Evolutionary conservation across 2,329 filamentous ascomycete species (phyloP).

Genomic region (Chalara sp.): DNA sequence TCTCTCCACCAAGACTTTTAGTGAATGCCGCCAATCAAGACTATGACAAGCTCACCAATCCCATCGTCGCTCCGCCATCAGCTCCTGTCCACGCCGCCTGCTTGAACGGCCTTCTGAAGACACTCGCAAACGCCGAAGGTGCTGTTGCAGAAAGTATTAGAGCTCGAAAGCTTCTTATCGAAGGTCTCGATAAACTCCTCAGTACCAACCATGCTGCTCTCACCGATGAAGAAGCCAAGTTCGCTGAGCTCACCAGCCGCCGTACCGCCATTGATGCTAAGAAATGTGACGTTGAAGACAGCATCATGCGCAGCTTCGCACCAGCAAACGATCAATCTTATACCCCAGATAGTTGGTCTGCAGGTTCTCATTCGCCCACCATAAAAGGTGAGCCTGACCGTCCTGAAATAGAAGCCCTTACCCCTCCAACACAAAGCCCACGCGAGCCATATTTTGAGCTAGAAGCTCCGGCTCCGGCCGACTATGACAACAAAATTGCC

Average conservation of each 20-base stretch:
- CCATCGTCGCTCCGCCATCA: slow-evolving; percentile 61
- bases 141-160: slow-evolving; percentile 88
- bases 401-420: slow-evolving; percentile 80
- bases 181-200: slow-evolving; percentile 75
- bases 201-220: slow-evolving; percentile 65
- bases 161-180: slow-evolving; percentile 70
- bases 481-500: slow-evolving; percentile 30
- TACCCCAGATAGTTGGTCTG: slow-evolving; percentile 40
- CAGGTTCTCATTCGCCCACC: too few species aligned
- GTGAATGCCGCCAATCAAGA: slow-evolving; percentile 70
- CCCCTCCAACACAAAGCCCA: too few species aligned
- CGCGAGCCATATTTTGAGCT: too few species aligned
- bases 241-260: slow-evolving; percentile 57
- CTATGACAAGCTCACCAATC: slow-evolving; percentile 76
- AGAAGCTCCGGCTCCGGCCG: slow-evolving; percentile 41
- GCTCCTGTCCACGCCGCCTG: slow-evolving; percentile 88
- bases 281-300: slow-evolving; percentile 83
- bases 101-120: slow-evolving; percentile 83
- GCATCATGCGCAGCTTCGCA: slow-evolving; percentile 78
- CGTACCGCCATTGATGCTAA: slow-evolving; percentile 70
- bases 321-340: slow-evolving; percentile 46
- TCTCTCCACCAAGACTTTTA: slow-evolving; percentile 57
- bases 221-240: slow-evolving; percentile 59
- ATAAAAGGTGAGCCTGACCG: slow-evolving; percentile 56
- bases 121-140: slow-evolving; percentile 81